Evolutionary conservation across 2,329 filamentous ascomycete species (phyloP).

Genomic region (Fonsecaea multimorphosa): DNA sequence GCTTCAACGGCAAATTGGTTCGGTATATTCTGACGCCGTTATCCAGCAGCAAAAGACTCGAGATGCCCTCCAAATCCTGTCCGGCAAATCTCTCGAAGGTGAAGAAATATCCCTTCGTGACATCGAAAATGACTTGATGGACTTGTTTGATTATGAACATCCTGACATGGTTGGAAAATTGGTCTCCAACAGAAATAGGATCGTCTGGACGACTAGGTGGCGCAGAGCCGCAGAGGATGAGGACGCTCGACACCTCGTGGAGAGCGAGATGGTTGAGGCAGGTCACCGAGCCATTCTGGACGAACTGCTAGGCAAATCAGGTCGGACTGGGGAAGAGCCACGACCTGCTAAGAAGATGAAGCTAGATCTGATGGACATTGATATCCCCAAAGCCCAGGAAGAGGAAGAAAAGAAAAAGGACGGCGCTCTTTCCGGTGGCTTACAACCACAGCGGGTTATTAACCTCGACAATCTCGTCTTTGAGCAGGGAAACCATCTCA

Average conservation of each 20-base stretch:
- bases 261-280: constrained; percentile 89
- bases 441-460: constrained; percentile 85
- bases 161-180: constrained; percentile 90
- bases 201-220: constrained; percentile 92
- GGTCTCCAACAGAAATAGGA: constrained; percentile 88
- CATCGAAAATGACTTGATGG: constrained; percentile 98
- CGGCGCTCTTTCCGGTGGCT: constrained; percentile 75
- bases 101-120: constrained; percentile 87
- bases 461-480: constrained; percentile 97
- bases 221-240: constrained; percentile 80
- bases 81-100: constrained; percentile 73
- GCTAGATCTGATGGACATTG: constrained; percentile 82
- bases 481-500: constrained; percentile 96
- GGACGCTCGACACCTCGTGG: constrained; percentile 73
- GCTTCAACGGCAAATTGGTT: constrained; percentile 90
- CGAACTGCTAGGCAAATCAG: constrained; percentile 76
- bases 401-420: constrained; percentile 64
- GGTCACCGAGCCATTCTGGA: constrained; percentile 86
- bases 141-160: constrained; percentile 96
- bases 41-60: constrained; percentile 91
- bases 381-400: constrained; percentile 69
- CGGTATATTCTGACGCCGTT: constrained; percentile 87
- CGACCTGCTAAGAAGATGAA: constrained; percentile 83
- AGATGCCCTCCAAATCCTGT: constrained; percentile 80
- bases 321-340: constrained; percentile 60